Base-by-base conservation (phyloP, 345 rosid species). In the Gossypium australe region DNA sequence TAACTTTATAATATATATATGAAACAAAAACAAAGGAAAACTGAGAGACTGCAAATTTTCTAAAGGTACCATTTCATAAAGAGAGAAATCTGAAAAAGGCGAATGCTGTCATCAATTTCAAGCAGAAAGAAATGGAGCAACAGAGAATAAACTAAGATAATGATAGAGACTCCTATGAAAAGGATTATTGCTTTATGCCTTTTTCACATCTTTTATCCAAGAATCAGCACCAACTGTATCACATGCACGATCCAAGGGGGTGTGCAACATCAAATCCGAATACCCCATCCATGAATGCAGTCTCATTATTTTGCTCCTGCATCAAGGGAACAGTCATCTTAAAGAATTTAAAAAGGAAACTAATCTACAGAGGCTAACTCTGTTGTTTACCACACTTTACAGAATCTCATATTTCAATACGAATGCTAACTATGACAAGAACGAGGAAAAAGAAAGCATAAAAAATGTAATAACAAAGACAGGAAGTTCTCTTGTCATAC, bases 221-320 rank as follows among this genome's bases (percentile, higher is more conserved):
- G 64, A 73, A 63, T 66, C 75, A 41, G 59, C 52, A 41, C 72
- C n/a, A 64, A 29, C 20, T 34, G 20, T 20, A 70, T 82, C 80
- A 85, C 38, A 86, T 76, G 73, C 86, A 86, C 9, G 94, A 79
- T 24, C 90, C 87, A 1, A 83, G 86, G 1, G 84, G 72, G 77
- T 79, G 84, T 18, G 86, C 81, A 13, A 7, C n/a, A 73, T 87
- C 94, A 44, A 83, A 82, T 58, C 85, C 86, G n/a, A 85, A 84
- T 74, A 84, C 92, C 76, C 85, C 92, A 77, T 85, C 94, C 77
- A 80, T 78, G 45, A 80, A 24, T 18, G 76, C 43, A 4, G 67
- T 11, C 58, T 83, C 87, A 71, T 76, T 78, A 8, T 77, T 80
- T 24, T 78, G 89, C 56, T 81, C 90, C 94, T 90, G 90, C 89